Conservation (phyloP, 306 rosid genomes). For the Alnus rubra region DNA sequence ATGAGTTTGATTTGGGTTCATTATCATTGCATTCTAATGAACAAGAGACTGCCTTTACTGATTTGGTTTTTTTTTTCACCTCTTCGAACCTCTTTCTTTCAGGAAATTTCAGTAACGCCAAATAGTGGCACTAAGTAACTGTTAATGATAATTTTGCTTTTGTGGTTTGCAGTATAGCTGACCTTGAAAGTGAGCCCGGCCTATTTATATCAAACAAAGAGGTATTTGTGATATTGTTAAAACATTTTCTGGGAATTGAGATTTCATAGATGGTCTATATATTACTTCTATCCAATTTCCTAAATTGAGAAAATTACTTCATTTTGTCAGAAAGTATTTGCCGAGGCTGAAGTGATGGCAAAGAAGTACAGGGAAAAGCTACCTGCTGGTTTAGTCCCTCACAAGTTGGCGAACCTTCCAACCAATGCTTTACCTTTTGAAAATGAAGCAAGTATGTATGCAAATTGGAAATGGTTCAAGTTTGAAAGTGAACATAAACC, state of each 20-base stretch:
- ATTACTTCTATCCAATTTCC: neutral
- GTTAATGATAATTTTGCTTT: constrained; percentile 25
- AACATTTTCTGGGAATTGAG: constrained; percentile 13
- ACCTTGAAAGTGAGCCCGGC: constrained; percentile 88
- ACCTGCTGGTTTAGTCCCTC: constrained; percentile 32
- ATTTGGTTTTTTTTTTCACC: neutral
- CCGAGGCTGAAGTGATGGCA: constrained; percentile 83
- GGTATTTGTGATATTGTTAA: constrained; percentile 34
- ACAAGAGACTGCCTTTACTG: neutral
- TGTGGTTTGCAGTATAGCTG: constrained; percentile 74
- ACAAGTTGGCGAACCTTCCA: constrained; percentile 32
- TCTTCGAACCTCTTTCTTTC: neutral
- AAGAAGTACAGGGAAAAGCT: constrained; percentile 71
- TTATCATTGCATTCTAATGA: neutral
- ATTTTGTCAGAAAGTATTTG: constrained; percentile 56
- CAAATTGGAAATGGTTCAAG: constrained; percentile 91
- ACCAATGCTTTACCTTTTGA: constrained; percentile 49
- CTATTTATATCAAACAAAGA: constrained; percentile 76
- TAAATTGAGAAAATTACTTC: constrained; percentile 6
- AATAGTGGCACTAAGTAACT: constrained; percentile 4
- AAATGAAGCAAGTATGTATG: constrained; percentile 62
- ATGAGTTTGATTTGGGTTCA: neutral
- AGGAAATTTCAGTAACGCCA: neutral
- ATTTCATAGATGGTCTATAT: constrained; percentile 11
- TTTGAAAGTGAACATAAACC: constrained; percentile 51